A percentile compares a stretch with the other conserved stretches of the same genome.
These are phyloP conservation scores for Trichosporon inkin DNA, from an alignment of 1,284 basidiomycete genomes.

Conservation along the genomic window DNA sequence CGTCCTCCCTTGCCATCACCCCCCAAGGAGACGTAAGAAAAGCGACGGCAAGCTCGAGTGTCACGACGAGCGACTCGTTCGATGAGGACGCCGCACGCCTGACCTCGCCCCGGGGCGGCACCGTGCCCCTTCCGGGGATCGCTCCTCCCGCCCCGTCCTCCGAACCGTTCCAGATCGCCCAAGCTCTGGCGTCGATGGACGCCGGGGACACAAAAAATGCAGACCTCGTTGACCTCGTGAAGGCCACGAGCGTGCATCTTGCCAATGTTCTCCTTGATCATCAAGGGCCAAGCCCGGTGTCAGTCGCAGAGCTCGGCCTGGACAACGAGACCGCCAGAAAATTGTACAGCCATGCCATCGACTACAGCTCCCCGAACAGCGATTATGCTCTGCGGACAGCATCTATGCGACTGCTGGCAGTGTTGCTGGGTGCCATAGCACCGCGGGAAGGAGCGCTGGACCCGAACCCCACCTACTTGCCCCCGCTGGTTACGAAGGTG, in stretches of 20 bases:
- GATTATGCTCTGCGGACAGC: constrained; percentile 36
- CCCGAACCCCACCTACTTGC: constrained; percentile 18
- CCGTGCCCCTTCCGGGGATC: constrained; percentile 10
- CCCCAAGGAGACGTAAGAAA: constrained; percentile 15
- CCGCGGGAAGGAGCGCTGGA: constrained; percentile 29
- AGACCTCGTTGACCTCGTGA: constrained; percentile 34
- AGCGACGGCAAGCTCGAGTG: constrained; percentile 12
- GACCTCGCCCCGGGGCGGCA: constrained; percentile 13
- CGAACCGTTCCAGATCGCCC: constrained; percentile 34
- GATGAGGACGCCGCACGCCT: constrained; percentile 16
- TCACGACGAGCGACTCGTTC: constrained; percentile 17
- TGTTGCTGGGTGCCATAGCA: constrained; percentile 31
- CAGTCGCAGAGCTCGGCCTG: constrained; percentile 14
- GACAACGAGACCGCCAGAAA: constrained; percentile 25
- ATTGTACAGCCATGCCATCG: constrained; percentile 32
- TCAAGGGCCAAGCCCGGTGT: not conserved
- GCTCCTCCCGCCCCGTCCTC: not conserved
- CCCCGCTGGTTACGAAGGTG: constrained; percentile 28
- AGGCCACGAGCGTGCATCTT: constrained; percentile 36
- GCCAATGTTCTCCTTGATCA: constrained; percentile 28
- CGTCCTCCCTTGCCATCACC: constrained; percentile 9
- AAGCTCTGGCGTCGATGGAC: constrained; percentile 35
- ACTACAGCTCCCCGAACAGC: constrained; percentile 26
- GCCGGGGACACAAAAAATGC: constrained; percentile 26
- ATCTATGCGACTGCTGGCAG: constrained; percentile 39